phyloP scores from a whole-genome alignment of 768 basidiomycete species.

The Mycena latifolia region DNA sequence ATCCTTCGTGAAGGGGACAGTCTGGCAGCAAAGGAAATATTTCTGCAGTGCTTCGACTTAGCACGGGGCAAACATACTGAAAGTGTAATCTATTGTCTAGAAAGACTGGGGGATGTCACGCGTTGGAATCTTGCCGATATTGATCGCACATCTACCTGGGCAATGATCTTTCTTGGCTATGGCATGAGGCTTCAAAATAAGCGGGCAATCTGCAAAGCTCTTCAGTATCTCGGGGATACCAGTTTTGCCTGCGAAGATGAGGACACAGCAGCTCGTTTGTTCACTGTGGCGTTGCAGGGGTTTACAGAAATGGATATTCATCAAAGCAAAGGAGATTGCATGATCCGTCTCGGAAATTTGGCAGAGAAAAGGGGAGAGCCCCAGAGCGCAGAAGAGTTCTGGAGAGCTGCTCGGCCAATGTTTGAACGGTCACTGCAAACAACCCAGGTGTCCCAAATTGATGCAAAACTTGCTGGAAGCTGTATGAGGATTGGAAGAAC shows the following conservation, averaged over 20 bases:
- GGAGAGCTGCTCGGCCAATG: neutral
- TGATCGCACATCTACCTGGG: neutral
- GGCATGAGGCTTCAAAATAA: neutral
- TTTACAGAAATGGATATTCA: conserved; percentile 4
- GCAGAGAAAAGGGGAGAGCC: neutral
- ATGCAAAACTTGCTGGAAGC: neutral
- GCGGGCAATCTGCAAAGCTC: neutral
- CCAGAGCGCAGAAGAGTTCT: neutral
- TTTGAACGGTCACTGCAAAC: neutral
- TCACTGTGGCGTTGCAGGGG: neutral
- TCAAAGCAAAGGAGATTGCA: neutral
- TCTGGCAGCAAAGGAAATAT: neutral
- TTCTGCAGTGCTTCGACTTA: neutral
- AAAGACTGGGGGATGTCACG: neutral
- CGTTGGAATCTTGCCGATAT: neutral
- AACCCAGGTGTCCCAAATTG: neutral
- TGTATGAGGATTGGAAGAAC: too few relatives aligned
- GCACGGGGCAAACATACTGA: neutral
- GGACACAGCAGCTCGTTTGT: neutral
- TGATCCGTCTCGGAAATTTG: conserved; percentile 1
- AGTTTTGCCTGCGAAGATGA: neutral
- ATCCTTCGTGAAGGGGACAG: neutral
- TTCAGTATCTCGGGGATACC: neutral
- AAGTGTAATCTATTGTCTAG: neutral
- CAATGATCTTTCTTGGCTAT: neutral